These are phyloP conservation scores for Inonotus obliquus DNA, from an alignment of 1,284 basidiomycete species.

Conservation along the genomic window DNA sequence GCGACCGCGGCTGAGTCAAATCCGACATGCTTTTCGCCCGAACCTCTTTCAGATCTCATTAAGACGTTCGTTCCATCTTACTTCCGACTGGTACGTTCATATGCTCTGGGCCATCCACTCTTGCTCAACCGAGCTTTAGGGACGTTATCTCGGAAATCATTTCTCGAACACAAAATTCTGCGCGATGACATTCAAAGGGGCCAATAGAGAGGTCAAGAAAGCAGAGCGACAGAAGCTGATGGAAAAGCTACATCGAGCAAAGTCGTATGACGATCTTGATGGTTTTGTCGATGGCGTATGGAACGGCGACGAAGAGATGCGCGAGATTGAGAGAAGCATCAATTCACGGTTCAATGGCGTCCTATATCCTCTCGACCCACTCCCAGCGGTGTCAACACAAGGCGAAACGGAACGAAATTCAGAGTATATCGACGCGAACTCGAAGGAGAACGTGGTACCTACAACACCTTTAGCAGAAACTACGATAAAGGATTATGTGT, in stretches of 20 bases:
- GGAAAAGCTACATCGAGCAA: slow-evolving; percentile 55
- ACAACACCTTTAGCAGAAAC: slow-evolving; percentile 19
- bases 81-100: slow-evolving; percentile 63
- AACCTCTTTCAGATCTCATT: slow-evolving; percentile 67
- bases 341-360: slow-evolving; percentile 35
- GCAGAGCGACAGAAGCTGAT: slow-evolving; percentile 54
- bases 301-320: slow-evolving; percentile 60
- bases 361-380: slow-evolving; percentile 12
- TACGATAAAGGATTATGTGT: slow-evolving; percentile 6
- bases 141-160: slow-evolving; percentile 70
- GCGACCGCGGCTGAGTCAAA: slow-evolving; percentile 93
- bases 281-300: slow-evolving; percentile 48
- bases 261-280: slow-evolving; percentile 59
- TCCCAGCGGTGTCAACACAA: slow-evolving; percentile 1
- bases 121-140: slow-evolving; percentile 30
- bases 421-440: not conserved
- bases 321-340: slow-evolving; percentile 49
- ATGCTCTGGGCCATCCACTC: not conserved
- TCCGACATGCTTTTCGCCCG: slow-evolving; percentile 79
- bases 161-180: slow-evolving; percentile 94
- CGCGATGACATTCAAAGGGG: slow-evolving; percentile 70
- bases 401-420: slow-evolving; percentile 2
- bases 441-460: slow-evolving; percentile 9
- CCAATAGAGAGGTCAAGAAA: slow-evolving; percentile 51
- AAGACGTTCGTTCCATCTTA: slow-evolving; percentile 72